Percentiles rank a stretch among this genome's conserved stretches.
Evolutionary conservation across 208 protist species (phyloP).

Genomic region (Crithidia expoeki): DNA sequence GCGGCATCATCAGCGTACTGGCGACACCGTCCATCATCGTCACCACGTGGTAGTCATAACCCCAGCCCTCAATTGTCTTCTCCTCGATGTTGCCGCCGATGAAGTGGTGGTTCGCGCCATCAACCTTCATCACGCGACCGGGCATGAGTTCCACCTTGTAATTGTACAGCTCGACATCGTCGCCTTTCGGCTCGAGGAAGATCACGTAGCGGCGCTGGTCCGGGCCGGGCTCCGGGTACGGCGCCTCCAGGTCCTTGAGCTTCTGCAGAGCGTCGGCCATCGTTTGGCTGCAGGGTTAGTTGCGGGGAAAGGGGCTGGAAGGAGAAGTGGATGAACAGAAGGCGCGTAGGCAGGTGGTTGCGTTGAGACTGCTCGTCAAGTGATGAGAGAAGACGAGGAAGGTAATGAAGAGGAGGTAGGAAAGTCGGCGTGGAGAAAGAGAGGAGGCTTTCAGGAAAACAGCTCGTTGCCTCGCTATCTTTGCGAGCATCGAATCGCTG

Average conservation of each 20-base stretch:
- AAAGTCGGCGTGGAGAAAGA: no score
- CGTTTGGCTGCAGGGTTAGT: no score
- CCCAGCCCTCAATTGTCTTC: constrained; percentile 54
- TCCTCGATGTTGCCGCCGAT: constrained; percentile 47
- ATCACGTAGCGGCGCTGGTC: constrained; percentile 74
- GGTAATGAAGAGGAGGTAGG: no score
- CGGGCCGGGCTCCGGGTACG: constrained; percentile 62
- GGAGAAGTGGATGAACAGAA: no score
- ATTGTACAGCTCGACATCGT: constrained; percentile 40
- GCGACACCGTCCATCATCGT: constrained; percentile 9
- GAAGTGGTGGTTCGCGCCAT: constrained; percentile 14
- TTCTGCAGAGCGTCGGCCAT: constrained; percentile 16
- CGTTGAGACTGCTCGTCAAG: no score
- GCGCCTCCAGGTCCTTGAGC: constrained; percentile 65
- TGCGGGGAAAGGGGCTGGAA: no score
- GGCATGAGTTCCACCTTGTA: constrained; percentile 57
- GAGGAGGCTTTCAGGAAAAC: no score
- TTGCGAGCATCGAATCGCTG: no score
- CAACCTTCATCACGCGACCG: background rate
- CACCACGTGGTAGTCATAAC: background rate
- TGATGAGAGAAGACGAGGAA: no score
- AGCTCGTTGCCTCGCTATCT: no score
- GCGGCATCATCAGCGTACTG: constrained; percentile 40
- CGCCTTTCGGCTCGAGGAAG: constrained; percentile 59
- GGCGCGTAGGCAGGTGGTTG: no score